Percentiles rank a stretch among this genome's conserved stretches.
Conservation (phyloP, 2,329 filamentous ascomycete species). For the Zopfia rhizophila region DNA sequence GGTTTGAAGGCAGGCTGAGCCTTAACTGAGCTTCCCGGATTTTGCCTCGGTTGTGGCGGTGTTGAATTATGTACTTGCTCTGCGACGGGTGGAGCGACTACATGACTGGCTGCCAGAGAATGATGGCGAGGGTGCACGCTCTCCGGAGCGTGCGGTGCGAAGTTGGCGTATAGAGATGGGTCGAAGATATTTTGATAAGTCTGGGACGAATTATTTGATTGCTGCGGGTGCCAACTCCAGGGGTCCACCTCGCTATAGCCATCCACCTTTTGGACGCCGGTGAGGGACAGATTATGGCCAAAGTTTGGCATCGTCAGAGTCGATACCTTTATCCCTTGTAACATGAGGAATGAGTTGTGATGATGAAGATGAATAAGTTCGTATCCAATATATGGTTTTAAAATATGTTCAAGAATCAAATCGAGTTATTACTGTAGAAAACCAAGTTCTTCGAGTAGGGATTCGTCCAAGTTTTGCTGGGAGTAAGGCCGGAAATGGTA, state of each 20-base stretch:
- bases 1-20: slow-evolving; percentile 63
- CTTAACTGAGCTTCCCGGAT: slow-evolving; percentile 44
- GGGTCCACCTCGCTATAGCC: slow-evolving; percentile 42
- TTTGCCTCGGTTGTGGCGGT: slow-evolving; percentile 41
- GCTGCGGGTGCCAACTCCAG: slow-evolving; percentile 43
- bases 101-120: slow-evolving; percentile 43
- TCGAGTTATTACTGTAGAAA: too few relatives aligned
- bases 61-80: slow-evolving; percentile 31
- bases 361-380: too few relatives aligned
- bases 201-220: slow-evolving; percentile 34
- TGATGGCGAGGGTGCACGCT: slow-evolving; percentile 40
- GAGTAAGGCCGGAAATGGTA: too few relatives aligned
- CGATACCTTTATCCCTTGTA: slow-evolving; percentile 48
- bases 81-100: slow-evolving; percentile 23
- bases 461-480: too few relatives aligned
- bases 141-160: slow-evolving; percentile 30
- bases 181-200: slow-evolving; percentile 43
- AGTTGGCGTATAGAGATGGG: slow-evolving; percentile 40
- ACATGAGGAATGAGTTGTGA: slow-evolving; percentile 47
- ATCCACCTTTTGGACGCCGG: slow-evolving; percentile 46
- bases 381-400: too few relatives aligned
- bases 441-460: too few relatives aligned
- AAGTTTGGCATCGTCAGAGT: slow-evolving; percentile 49
- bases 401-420: too few relatives aligned
- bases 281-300: slow-evolving; percentile 45